Base-by-base conservation (phyloP, 2,329 filamentous ascomycete genomes). In the Cladophialophora chaetospira region DNA sequence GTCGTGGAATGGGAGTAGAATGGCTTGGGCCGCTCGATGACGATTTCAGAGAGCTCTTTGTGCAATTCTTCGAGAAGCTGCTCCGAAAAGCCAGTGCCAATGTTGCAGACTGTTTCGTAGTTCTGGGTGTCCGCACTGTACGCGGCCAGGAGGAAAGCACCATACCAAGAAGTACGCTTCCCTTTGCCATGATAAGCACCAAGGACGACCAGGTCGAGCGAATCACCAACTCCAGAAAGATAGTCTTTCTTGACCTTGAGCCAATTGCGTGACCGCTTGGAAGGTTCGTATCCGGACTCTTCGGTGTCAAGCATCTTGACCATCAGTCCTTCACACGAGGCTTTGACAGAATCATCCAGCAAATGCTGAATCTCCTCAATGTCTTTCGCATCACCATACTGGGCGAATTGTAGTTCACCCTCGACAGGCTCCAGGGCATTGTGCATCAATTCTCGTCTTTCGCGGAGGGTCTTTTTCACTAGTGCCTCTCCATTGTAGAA, bases 191-290 rank as follows among this genome's bases (percentile, higher is more conserved):
- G 84, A 77, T 99, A 99, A 11, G 93, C 94, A 25, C 94, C 94
- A 0, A 99, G 78, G 1, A 99, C 94, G 29, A 99, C 94, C 2
- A 99, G 87, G 69, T 99, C 94, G 19, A 99, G 87, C 1, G 92
- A 97, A 74, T 99, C 94, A 49, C 94, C 94, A 2, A 97, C 86
- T 50, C 93, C 93, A 4, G 89, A 82, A 54, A 99, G 89, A 71
- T 99, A 99, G 70, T 99, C 94, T 70, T 99, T 99, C 74, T 99
- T 99, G 74, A 97, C 88, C 81, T 99, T 99, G 63, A 99, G 88
- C 94, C 94, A 99, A 70, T 99, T 99, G 58, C 94, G 89, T 74
- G 90, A 96, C 63, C 94, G 88, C 72, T 96, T 96, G 68, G 90
- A 96, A 17, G 94, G 94, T 74, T 97, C 93, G 70, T 99, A 99